phyloP scores from a whole-genome alignment of 1,284 basidiomycete species.

The Neonothopanus nambi region DNA sequence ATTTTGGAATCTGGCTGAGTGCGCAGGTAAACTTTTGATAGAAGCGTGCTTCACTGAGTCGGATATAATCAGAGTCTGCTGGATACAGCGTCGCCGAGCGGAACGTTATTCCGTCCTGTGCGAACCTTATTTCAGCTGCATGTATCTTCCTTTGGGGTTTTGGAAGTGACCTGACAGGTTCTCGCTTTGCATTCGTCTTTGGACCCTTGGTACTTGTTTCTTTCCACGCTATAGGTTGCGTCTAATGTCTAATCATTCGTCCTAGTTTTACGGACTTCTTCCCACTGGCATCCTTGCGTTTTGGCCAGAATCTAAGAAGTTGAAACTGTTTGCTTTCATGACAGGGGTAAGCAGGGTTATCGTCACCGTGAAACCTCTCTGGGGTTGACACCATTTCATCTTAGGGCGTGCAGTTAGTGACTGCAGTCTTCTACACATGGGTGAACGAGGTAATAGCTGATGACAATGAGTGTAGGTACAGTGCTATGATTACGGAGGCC shows the following conservation, averaged over 20 bases:
- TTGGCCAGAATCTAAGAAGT: slow-evolving; percentile 22
- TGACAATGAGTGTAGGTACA: slow-evolving; percentile 15
- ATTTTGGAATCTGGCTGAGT: slow-evolving; percentile 28
- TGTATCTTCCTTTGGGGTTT: slow-evolving; percentile 27
- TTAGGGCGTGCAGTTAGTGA: slow-evolving; percentile 27
- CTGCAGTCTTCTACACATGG: slow-evolving; percentile 28
- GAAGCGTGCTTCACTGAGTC: not conserved
- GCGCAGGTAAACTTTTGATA: not conserved
- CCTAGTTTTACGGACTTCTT: slow-evolving; percentile 22
- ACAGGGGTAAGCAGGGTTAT: slow-evolving; percentile 14
- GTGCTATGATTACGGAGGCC: not conserved
- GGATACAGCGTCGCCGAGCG: slow-evolving; percentile 22
- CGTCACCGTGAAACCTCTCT: not conserved
- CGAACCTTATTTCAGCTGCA: slow-evolving; percentile 22
- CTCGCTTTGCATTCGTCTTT: slow-evolving; percentile 25
- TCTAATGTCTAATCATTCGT: no score
- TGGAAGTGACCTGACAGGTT: slow-evolving; percentile 25
- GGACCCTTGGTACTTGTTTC: slow-evolving; percentile 18
- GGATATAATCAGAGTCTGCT: slow-evolving; percentile 19
- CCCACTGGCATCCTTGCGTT: slow-evolving; percentile 27
- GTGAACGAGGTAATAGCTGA: slow-evolving; percentile 23
- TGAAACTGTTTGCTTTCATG: slow-evolving; percentile 23
- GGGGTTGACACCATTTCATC: not conserved
- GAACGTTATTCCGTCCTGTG: slow-evolving; percentile 26
- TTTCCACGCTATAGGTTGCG: no score